Conservation (phyloP, 2,329 filamentous ascomycete species). For the Xylariaceae sp. region DNA sequence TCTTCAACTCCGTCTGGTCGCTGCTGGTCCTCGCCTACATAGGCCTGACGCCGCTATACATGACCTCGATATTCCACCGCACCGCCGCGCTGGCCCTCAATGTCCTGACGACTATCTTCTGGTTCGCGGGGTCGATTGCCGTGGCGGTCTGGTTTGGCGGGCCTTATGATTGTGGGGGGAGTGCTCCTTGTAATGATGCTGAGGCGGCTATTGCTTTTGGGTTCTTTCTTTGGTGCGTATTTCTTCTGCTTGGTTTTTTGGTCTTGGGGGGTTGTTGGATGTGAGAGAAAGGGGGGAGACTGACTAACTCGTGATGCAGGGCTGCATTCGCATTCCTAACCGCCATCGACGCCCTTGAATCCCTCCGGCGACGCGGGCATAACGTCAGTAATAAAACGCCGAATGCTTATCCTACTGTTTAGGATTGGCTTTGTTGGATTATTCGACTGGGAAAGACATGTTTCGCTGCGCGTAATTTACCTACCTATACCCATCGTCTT, state of each 20-base stretch:
- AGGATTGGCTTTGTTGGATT: background rate
- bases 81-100: constrained; percentile 65
- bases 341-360: constrained; percentile 44
- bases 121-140: constrained; percentile 83
- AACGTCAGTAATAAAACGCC: constrained; percentile 24
- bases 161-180: constrained; percentile 47
- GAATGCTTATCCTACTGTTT: constrained; percentile 28
- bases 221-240: constrained; percentile 55
- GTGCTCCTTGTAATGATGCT: constrained; percentile 56
- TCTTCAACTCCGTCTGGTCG: constrained; percentile 77
- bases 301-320: constrained; percentile 32
- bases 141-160: constrained; percentile 62
- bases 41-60: constrained; percentile 60
- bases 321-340: constrained; percentile 46
- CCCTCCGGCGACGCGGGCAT: constrained; percentile 41
- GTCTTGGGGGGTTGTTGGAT: no score
- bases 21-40: constrained; percentile 68
- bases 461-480: no score
- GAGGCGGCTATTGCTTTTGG: constrained; percentile 64
- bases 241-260: background rate
- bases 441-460: no score
- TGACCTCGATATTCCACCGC: constrained; percentile 57
- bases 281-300: background rate
- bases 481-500: no score
- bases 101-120: constrained; percentile 74